Evolutionary conservation across 2,329 filamentous ascomycete species (phyloP).

Genomic region (Cladorrhinum sp.): DNA sequence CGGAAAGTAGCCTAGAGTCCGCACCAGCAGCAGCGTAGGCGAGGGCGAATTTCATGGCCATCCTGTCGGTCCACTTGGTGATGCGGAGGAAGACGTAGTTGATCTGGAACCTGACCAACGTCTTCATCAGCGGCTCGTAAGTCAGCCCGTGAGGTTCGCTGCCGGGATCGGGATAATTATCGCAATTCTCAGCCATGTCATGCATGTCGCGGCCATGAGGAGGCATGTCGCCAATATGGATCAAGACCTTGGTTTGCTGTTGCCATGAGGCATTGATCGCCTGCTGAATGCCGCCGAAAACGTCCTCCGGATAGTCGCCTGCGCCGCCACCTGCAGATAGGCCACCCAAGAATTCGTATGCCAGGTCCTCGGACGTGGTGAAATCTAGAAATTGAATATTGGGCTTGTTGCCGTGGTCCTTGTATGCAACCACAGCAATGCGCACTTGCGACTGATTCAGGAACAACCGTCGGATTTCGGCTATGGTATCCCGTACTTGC

Average conservation of each 20-base stretch:
- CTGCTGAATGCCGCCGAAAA: slow-evolving; percentile 34
- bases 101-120: slow-evolving; percentile 29
- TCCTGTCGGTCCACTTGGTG: slow-evolving; percentile 30
- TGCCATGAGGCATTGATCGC: slow-evolving; percentile 35
- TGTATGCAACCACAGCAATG: slow-evolving; percentile 37
- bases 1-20: background rate
- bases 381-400: slow-evolving; percentile 35
- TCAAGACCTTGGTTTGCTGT: slow-evolving; percentile 33
- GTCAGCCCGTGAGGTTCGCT: slow-evolving; percentile 33
- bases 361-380: slow-evolving; percentile 24
- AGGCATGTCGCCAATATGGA: slow-evolving; percentile 36
- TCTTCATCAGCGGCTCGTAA: slow-evolving; percentile 24
- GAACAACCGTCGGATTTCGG: slow-evolving; percentile 33
- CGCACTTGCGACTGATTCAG: slow-evolving; percentile 36
- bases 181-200: slow-evolving; percentile 18
- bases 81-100: slow-evolving; percentile 36
- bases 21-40: slow-evolving; percentile 22
- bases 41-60: slow-evolving; percentile 29
- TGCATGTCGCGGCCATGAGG: slow-evolving; percentile 30
- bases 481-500: slow-evolving; percentile 35
- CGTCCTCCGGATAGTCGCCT: slow-evolving; percentile 36
- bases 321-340: slow-evolving; percentile 30
- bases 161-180: slow-evolving; percentile 27
- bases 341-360: slow-evolving; percentile 27
- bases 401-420: slow-evolving; percentile 32